Evolutionary conservation across 2,329 filamentous ascomycete genomes (phyloP).

Genomic region (Talaromyces rugulosus): DNA sequence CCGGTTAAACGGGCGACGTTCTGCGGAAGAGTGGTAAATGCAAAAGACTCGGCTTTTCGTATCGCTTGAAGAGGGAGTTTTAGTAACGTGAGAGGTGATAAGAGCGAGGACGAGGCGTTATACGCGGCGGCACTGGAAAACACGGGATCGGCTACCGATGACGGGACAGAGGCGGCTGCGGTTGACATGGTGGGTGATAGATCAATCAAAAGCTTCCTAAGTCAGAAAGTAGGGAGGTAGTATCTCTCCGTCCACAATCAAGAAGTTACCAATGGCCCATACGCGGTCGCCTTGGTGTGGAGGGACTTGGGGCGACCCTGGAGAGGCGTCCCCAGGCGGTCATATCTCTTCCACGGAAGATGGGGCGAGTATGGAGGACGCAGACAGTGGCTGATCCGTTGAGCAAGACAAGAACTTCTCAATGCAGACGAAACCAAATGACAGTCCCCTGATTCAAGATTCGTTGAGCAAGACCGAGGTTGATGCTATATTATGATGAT

Average conservation of each 20-base stretch:
- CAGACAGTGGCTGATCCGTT: neutral
- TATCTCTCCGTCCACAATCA: neutral
- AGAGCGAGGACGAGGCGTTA: neutral
- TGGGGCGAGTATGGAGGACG: neutral
- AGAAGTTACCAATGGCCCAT: constrained; percentile 1
- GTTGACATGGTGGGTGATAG: constrained; percentile 4
- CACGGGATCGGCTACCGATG: neutral
- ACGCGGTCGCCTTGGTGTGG: neutral
- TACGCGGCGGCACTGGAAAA: constrained; percentile 5
- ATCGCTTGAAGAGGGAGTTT: constrained; percentile 34
- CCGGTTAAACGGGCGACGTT: constrained; percentile 27
- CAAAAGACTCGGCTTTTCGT: constrained; percentile 32
- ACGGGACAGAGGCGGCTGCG: neutral
- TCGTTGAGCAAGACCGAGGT: neutral
- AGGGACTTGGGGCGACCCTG: constrained; percentile 13
- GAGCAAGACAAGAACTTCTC: neutral
- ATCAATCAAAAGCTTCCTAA: neutral
- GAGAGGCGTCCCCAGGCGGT: constrained; percentile 10
- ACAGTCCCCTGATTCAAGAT: neutral
- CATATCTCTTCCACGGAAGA: constrained; percentile 10
- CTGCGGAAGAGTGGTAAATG: constrained; percentile 31
- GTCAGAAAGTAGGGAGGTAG: neutral
- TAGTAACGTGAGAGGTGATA: constrained; percentile 19
- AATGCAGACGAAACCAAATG: neutral
- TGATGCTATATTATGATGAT: neutral